Evolutionary conservation across 2,329 filamentous ascomycete genomes (phyloP), one percentile per base, ranked within the genome.

Genomic region (Allantophomopsis cytisporea): DNA sequence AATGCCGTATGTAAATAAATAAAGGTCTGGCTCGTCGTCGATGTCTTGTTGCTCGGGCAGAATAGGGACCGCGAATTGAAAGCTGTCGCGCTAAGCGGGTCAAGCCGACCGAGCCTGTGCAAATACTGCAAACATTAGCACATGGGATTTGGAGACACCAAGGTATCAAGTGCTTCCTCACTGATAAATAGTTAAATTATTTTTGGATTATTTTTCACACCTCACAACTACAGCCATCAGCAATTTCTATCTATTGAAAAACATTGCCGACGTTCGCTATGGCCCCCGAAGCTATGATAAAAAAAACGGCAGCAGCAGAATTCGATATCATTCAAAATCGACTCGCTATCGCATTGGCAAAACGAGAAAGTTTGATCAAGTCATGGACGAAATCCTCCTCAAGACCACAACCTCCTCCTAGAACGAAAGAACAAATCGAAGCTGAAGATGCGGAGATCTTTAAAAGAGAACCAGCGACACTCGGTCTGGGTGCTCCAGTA

Each of bases 401-500:
- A 8, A 39, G 44, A 21, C 18, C 43, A 35, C 39, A 44, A 32
- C 37, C 37, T 33, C 46, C 45, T 6, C 35, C 40, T 16, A 53
- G 54, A 40, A 53, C 54, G n/a, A 40, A 52, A 32, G 54, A 50
- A 42, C 49, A 58, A 40, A 44, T 55, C n/a, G 50, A 55, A 18
- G 54, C 53, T 7, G 52, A 56, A 44, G 53, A 57, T 44, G 49
- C 46, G 2, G 35, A 41, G 8, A 43, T 56, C 3, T 57, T 55
- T 35, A 48, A 45, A 30, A 45, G 40, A 12, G 44, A 51, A 38
- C 51, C 54, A 28, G 43, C 46, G 35, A 46, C 53, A 31, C 47
- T 58, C 14, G 53, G 56, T 16, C 45, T 57, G 17, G 55, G 55
- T 10, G 54, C 52, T 34, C 46, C 50, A 35, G 41, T 57, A 32